Base-by-base conservation (phyloP, 768 basidiomycete species). In the Mycena capillaripes region DNA sequence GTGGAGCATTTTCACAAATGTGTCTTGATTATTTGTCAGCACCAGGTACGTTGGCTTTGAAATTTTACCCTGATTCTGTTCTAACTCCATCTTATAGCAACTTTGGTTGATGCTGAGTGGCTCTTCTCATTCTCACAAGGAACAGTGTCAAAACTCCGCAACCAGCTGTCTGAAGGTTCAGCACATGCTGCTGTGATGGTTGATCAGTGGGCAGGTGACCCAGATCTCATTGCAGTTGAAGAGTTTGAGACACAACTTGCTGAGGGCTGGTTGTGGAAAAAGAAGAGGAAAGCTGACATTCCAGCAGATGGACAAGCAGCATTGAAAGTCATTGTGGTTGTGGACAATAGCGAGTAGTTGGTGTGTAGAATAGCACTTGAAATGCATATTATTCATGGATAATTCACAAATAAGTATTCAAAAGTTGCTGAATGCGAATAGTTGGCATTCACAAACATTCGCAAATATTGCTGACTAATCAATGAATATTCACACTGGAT, bases 221-320 rank as follows among this genome's bases (percentile, higher is more conserved):
- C 53, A n/a, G 53, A 56, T n/a, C 53, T 56, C 53, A 56, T 56
- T 34, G 53, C 53, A 56, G 53, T 56, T 56, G 53, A 56, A 12
- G 53, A 29, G 29, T 56, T 56, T n/a, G 21, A 56, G 21, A 56
- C 14, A 12, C 53, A 56, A n/a, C 53, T 56, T 56, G 53, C 53
- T 56, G 53, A 56, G 53, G 53, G 53, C 21, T 56, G 53, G 53
- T 16, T n/a, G 21, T 19, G 30, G 14, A 56, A 56, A 34, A 56
- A 56, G 53, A 34, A 56, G 29, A 16, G 53, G 53, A 56, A 21
- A 56, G 53, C 53, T 44, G 42, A 44, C 42, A 44, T 17, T 23
- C 48, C 48, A 27, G 48, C n/a, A 6, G 48, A 50, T 50, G 42
- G 42, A 12, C 34, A 36, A 36, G 34, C 34, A 36, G 34, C 42